phyloP scores from a whole-genome alignment of 768 basidiomycete genomes.

The Mycena polygramma region DNA sequence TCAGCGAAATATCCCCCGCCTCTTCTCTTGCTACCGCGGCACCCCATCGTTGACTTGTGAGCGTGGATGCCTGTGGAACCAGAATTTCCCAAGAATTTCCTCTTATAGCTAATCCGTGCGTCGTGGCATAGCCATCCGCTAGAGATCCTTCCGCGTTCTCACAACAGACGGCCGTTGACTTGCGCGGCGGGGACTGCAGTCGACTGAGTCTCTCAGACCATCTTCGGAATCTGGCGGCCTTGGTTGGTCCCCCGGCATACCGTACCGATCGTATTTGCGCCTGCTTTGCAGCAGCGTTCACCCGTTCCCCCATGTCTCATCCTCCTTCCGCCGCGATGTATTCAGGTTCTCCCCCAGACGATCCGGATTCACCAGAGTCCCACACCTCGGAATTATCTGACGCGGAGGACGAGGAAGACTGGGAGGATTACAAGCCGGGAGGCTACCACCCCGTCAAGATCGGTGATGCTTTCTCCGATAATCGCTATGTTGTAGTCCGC shows the following conservation, averaged over 20 bases:
- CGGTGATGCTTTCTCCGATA: conserved; percentile 90
- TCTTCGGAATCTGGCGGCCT: not conserved
- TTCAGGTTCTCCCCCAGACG: conserved; percentile 27
- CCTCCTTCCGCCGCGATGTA: conserved; percentile 16
- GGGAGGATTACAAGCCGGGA: conserved; percentile 87
- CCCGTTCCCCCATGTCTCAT: conserved; percentile 31
- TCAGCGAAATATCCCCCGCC: not conserved
- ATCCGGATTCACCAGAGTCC: conserved; percentile 32
- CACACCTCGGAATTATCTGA: conserved; percentile 32
- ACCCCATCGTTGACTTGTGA: no score
- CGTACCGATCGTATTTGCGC: conserved; percentile 19
- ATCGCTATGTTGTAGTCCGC: conserved; percentile 89
- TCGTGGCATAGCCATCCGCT: conserved; percentile 4
- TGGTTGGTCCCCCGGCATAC: conserved; percentile 1
- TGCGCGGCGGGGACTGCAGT: not conserved
- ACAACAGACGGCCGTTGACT: conserved; percentile 5
- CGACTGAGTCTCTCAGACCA: not conserved
- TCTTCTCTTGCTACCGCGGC: no score
- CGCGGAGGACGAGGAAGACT: conserved; percentile 89
- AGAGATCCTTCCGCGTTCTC: conserved; percentile 31
- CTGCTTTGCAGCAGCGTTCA: conserved; percentile 11
- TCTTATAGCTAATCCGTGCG: conserved; percentile 5
- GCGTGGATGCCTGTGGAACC: no score
- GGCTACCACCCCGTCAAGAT: conserved; percentile 96
- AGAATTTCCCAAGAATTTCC: not conserved